Conservation (phyloP, 306 rosid species). For the Sicyos edulis region DNA sequence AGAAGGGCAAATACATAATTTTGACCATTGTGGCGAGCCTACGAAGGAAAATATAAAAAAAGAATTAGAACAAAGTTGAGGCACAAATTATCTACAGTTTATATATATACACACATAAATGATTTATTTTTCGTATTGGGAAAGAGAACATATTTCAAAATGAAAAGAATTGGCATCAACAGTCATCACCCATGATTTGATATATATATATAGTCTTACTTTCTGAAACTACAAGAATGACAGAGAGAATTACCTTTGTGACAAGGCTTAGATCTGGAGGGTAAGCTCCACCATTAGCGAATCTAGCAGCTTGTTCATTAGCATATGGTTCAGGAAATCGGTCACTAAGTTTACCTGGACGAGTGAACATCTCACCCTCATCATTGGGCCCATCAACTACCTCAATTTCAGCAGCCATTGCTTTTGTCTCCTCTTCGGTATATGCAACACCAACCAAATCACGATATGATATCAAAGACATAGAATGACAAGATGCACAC, state of each 20-base stretch:
- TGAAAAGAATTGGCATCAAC: not conserved
- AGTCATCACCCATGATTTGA: not conserved
- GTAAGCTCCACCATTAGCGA: constrained; percentile 97
- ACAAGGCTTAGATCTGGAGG: constrained; percentile 96
- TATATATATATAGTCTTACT: not conserved
- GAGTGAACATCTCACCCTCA: constrained; percentile 97
- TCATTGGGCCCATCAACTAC: constrained; percentile 96
- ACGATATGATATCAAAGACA: constrained; percentile 92
- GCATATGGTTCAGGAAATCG: constrained; percentile 89
- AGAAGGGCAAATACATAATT: constrained; percentile 83
- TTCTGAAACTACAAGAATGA: constrained; percentile 18
- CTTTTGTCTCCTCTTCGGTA: constrained; percentile 95
- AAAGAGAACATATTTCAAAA: not conserved
- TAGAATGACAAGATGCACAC: constrained; percentile 96
- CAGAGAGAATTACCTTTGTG: constrained; percentile 63
- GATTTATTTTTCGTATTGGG: not conserved
- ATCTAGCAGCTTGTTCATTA: constrained; percentile 97
- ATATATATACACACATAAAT: not conserved
- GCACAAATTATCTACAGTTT: not conserved
- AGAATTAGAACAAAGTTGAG: not conserved
- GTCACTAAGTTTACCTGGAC: constrained; percentile 97
- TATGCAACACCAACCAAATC: constrained; percentile 98
- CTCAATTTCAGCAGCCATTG: constrained; percentile 99
- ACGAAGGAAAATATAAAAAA: constrained; percentile 20
- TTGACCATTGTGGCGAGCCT: constrained; percentile 99